phyloP scores from a whole-genome alignment of 73 alveolate species.

The Paramecium octaurelia region DNA sequence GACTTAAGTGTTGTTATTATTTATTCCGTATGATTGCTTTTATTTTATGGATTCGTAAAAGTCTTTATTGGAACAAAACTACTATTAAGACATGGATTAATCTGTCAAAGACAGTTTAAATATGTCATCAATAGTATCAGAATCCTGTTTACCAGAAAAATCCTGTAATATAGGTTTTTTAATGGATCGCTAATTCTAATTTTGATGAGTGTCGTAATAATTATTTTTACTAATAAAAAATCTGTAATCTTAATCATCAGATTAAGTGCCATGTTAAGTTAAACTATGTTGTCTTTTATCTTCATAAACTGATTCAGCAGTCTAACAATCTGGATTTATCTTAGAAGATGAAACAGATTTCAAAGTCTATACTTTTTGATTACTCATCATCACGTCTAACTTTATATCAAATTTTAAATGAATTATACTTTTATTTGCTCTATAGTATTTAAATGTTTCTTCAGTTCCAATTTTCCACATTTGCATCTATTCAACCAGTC shows the following conservation, averaged over 20 bases:
- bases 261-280: neutral
- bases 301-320: neutral
- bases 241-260: neutral
- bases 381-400: neutral
- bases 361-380: neutral
- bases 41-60: neutral
- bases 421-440: neutral
- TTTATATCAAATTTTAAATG: neutral
- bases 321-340: neutral
- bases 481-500: neutral
- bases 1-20: neutral
- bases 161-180: neutral
- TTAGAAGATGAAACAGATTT: neutral
- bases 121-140: neutral
- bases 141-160: neutral
- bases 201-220: neutral
- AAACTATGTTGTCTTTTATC: neutral
- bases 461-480: neutral
- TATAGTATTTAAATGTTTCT: neutral
- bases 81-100: neutral
- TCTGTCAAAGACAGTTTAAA: neutral
- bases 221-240: neutral
- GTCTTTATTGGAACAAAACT: neutral
- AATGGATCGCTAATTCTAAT: neutral
- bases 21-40: neutral